Evolutionary conservation across 2,329 filamentous ascomycete genomes (phyloP).

Genomic region (Neofusicoccum sp.): DNA sequence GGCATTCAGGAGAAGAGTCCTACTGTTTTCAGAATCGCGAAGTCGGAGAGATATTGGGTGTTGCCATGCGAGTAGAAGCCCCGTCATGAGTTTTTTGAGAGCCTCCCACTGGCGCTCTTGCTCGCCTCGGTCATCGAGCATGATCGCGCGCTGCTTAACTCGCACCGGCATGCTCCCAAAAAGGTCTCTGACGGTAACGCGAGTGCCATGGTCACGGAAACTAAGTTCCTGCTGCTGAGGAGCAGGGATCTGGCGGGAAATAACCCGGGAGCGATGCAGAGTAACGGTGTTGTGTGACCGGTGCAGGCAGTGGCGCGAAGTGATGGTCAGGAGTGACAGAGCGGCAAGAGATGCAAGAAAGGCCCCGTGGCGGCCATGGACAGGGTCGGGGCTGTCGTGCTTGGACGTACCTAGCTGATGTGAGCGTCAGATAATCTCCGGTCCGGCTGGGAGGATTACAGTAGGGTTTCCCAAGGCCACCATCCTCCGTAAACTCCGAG

Average conservation of each 20-base stretch:
- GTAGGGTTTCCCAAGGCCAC: slow-evolving; percentile 73
- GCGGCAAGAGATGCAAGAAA: slow-evolving; percentile 79
- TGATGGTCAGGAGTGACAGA: slow-evolving; percentile 75
- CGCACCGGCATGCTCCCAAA: slow-evolving; percentile 92
- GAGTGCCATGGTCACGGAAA: slow-evolving; percentile 69
- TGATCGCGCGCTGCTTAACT: slow-evolving; percentile 72
- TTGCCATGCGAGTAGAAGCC: slow-evolving; percentile 72
- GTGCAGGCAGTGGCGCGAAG: slow-evolving; percentile 67
- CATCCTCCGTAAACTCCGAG: slow-evolving; percentile 68
- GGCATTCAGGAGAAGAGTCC: slow-evolving; percentile 36
- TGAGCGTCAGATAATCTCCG: slow-evolving; percentile 23
- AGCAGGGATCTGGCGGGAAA: slow-evolving; percentile 67
- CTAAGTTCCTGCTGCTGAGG: slow-evolving; percentile 60
- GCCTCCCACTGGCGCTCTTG: slow-evolving; percentile 66
- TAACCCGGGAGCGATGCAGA: slow-evolving; percentile 68
- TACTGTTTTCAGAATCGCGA: slow-evolving; percentile 52
- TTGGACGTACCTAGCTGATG: slow-evolving; percentile 74
- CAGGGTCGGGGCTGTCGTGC: slow-evolving; percentile 44
- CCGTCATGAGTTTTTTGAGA: slow-evolving; percentile 61
- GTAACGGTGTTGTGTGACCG: slow-evolving; percentile 66
- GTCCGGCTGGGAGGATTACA: slow-evolving; percentile 55
- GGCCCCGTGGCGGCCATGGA: slow-evolving; percentile 69
- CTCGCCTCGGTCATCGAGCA: slow-evolving; percentile 53
- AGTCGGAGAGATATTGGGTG: slow-evolving; percentile 59
- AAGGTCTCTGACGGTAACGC: slow-evolving; percentile 73